Percentiles rank a stretch among this genome's conserved stretches.
phyloP scores from a whole-genome alignment of 805 yeast species.

The Candida insectalens region DNA sequence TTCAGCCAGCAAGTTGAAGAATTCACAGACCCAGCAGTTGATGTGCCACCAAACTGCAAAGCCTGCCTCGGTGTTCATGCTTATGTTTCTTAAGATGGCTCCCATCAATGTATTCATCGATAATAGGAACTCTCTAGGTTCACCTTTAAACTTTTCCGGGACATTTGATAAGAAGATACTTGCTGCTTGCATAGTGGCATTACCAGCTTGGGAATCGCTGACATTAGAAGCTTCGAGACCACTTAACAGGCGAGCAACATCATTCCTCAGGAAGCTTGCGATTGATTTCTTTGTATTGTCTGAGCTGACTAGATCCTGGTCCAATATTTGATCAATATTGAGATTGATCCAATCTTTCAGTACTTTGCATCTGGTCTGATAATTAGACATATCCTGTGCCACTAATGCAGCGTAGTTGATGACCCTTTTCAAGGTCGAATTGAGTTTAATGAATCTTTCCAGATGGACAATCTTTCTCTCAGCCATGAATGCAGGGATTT shows the following conservation, averaged over 20 bases:
- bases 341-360: constrained; percentile 29
- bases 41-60: constrained; percentile 72
- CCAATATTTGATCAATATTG: constrained; percentile 18
- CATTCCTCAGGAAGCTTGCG: constrained; percentile 25
- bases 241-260: constrained; percentile 1
- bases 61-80: constrained; percentile 37
- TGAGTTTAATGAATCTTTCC: constrained; percentile 10
- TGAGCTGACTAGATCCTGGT: constrained; percentile 10
- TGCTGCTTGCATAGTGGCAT: constrained; percentile 8
- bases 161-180: constrained; percentile 11
- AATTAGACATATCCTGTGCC: constrained; percentile 42
- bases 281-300: constrained; percentile 11
- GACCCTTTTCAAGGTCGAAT: constrained; percentile 14
- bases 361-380: constrained; percentile 16
- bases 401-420: constrained; percentile 14
- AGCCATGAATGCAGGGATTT: constrained; percentile 41
- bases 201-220: constrained; percentile 3
- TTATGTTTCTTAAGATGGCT: constrained; percentile 51
- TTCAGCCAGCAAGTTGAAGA: constrained; percentile 58
- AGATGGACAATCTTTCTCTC: constrained; percentile 46
- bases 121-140: constrained; percentile 47
- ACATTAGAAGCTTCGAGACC: constrained; percentile 3
- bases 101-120: constrained; percentile 46
- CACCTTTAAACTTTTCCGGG: constrained; percentile 32
- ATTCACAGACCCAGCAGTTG: constrained; percentile 70